phyloP scores from a whole-genome alignment of 2,329 filamentous ascomycete species.

The Didymella sp. region DNA sequence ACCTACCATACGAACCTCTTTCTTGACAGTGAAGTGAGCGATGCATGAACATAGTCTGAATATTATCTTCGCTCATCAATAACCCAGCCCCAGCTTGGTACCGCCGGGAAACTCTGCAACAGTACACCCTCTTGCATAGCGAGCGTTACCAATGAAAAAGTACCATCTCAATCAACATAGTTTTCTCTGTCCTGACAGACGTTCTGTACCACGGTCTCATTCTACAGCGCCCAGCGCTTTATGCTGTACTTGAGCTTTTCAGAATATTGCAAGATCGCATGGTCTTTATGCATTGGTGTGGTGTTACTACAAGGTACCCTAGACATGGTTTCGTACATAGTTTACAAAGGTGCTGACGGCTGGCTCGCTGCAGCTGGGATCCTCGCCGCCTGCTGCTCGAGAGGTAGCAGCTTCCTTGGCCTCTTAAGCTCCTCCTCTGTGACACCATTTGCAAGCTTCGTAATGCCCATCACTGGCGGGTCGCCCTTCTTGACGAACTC shows the following conservation, averaged over 20 bases:
- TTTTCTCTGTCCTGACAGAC: too few relatives aligned
- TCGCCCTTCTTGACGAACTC: constrained; percentile 96
- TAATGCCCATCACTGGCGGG: constrained; percentile 87
- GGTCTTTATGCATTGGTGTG: not conserved
- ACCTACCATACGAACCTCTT: too few relatives aligned
- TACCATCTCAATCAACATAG: too few relatives aligned
- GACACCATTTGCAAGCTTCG: constrained; percentile 80
- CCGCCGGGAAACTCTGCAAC: too few relatives aligned
- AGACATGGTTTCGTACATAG: constrained; percentile 6
- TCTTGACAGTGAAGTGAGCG: too few relatives aligned
- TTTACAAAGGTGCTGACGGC: constrained; percentile 22
- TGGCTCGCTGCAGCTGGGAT: constrained; percentile 57
- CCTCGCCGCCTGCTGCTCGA: constrained; percentile 68
- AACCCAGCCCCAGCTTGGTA: too few relatives aligned
- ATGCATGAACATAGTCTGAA: too few relatives aligned
- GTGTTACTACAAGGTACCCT: constrained; percentile 8
- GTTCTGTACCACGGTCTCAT: too few relatives aligned
- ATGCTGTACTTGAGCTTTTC: not conserved
- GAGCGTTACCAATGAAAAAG: too few relatives aligned
- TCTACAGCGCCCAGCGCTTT: too few relatives aligned
- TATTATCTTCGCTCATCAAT: too few relatives aligned
- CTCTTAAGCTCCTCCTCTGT: constrained; percentile 84
- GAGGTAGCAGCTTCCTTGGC: constrained; percentile 72
- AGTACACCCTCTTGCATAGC: too few relatives aligned
- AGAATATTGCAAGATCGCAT: not conserved